A percentile compares a stretch with the other conserved stretches of the same genome.
These are phyloP conservation scores for Macrotyloma uniflorum DNA, from an alignment of 306 rosid genomes.

Conservation along the genomic window DNA sequence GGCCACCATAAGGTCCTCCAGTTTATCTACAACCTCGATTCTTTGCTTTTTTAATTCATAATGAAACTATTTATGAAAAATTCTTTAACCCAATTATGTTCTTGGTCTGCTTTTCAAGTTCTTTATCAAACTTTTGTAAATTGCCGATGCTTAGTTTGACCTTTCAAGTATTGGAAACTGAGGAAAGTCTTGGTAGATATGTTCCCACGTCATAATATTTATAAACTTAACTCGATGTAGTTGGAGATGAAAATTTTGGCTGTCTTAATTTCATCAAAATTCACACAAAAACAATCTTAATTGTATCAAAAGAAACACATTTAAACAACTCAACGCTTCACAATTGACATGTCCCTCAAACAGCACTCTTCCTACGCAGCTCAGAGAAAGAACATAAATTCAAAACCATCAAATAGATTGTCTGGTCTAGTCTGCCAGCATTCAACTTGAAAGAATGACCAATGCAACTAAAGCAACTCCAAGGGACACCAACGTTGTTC, in stretches of 20 bases:
- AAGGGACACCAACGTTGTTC: slow-evolving; percentile 27
- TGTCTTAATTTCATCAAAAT: neutral
- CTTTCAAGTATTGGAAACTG: neutral
- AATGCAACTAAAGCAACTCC: slow-evolving; percentile 32
- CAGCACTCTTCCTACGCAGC: neutral
- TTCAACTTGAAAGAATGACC: neutral
- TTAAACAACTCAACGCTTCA: neutral
- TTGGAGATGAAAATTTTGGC: neutral
- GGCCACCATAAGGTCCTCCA: neutral
- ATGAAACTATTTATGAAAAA: neutral
- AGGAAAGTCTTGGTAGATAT: neutral
- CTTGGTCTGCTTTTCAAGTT: neutral
- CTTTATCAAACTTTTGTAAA: neutral
- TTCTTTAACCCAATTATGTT: neutral
- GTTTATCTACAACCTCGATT: neutral
- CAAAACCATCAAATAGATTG: neutral
- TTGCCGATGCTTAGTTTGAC: neutral
- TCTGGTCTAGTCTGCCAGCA: neutral
- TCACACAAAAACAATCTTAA: slow-evolving; percentile 13
- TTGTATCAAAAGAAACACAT: neutral
- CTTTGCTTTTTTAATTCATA: neutral
- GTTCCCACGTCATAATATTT: neutral
- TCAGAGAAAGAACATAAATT: neutral
- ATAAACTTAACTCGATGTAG: neutral
- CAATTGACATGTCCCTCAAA: neutral